Conservation (phyloP, 2,329 filamentous ascomycete species). For the Fusarium phyllophilum region DNA sequence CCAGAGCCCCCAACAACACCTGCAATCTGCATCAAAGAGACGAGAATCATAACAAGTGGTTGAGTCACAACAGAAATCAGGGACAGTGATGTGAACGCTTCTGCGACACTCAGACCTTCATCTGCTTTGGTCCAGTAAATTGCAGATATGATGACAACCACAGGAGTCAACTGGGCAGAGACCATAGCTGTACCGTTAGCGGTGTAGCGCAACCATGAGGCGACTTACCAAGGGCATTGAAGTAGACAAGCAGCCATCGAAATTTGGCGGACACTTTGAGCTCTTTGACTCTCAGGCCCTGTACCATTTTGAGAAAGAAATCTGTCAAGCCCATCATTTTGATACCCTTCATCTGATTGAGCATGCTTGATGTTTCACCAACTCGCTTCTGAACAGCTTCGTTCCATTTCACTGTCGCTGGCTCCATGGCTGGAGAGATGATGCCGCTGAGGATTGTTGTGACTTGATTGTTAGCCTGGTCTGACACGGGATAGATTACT, state of each 20-base stretch:
- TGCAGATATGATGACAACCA: conserved; percentile 48
- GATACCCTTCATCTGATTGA: conserved; percentile 55
- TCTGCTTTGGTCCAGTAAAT: conserved; percentile 48
- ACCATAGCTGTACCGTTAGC: conserved; percentile 35
- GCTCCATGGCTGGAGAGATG: conserved; percentile 45
- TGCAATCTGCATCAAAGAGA: conserved; percentile 48
- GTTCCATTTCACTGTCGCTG: conserved; percentile 52
- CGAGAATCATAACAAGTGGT: conserved; percentile 48
- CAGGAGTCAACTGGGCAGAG: conserved; percentile 46
- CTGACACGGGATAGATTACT: not conserved
- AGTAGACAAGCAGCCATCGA: conserved; percentile 48
- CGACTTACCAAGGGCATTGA: conserved; percentile 45
- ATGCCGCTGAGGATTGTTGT: conserved; percentile 34
- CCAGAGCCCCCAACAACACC: conserved; percentile 48
- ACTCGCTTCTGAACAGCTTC: conserved; percentile 54
- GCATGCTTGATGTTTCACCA: conserved; percentile 52
- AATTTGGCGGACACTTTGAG: conserved; percentile 52
- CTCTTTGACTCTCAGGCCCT: conserved; percentile 50
- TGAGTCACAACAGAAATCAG: conserved; percentile 48
- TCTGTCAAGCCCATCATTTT: conserved; percentile 57
- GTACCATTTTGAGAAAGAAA: conserved; percentile 47
- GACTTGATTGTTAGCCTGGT: conserved; percentile 8
- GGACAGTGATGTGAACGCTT: conserved; percentile 51
- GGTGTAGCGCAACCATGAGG: accelerated
- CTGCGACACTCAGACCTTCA: conserved; percentile 45